Evolutionary conservation across 2,329 filamentous ascomycete species (phyloP), one percentile per base, ranked within the genome.

Genomic region (Huntiella omanensis): DNA sequence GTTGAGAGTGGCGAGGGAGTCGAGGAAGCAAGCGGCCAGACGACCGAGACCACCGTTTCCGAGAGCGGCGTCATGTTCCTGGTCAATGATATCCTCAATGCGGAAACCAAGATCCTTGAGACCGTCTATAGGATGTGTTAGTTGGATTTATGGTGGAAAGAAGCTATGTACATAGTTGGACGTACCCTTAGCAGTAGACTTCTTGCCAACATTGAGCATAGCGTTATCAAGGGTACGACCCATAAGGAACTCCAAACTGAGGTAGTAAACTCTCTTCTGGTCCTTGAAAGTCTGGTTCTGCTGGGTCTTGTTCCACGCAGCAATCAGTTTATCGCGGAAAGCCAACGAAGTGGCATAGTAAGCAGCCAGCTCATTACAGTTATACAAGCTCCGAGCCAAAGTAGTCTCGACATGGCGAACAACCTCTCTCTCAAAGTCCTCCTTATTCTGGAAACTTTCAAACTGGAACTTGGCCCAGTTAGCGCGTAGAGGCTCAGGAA

Each of bases 241-340:
- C 91, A 98, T 98, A 57, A 98, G 67, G 57, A 98, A 98, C 64
- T 98, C 91, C 49, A 98, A 75, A 54, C 87, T 95, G 50, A 98
- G 74, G 60, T 98, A 98, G 67, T 98, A 98, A 55, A 98, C 75
- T 51, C 91, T 77, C 72, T 98, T 98, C 63, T 77, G 77, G 60
- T 96, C 91, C 48, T 74, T 71, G 56, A 83, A 85, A 0, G 88
- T 95, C 64, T 98, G 91, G 51, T 80, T 80, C 67, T 98, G 91
- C 67, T 98, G 91, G 40, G 91, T 98, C 64, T 80, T 86, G 67
- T 96, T 98, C 91, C 91, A 98, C 55, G 93, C 85, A 52, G 91
- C 79, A 57, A 98, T 80, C 59, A 98, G 69, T 45, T 86, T 80
- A 61, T 98, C 88, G 57, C 91, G 77, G 65, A 98, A 88, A 19